Evolutionary conservation across 2,329 filamentous ascomycete genomes (phyloP), one percentile per base, ranked within the genome.

Genomic region (Cordyceps farinosa): DNA sequence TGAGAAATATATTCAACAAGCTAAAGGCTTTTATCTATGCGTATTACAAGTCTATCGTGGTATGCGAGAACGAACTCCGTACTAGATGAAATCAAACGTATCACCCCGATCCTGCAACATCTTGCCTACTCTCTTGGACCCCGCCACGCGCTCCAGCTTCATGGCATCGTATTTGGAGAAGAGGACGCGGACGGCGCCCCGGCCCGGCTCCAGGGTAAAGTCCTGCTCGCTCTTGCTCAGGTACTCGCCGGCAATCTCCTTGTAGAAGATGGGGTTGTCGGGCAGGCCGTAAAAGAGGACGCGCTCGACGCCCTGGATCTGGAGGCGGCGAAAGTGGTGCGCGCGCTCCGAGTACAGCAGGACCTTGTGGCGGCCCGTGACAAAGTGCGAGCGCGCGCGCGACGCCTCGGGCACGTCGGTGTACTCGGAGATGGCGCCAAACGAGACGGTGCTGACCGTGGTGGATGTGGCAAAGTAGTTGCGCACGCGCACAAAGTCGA

Each of bases 301-400:
- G 47, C 88, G 83, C 74, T 88, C 88, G 15, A 95, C 92, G 29
- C 95, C 95, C 42, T 87, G 84, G 61, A 99, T 82, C 68, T 86
- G 84, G 72, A 95, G 92, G n/a, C 95, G 84, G 56, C 92, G 87
- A 81, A 98, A 98, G 76, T 99, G 95, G 76, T 99, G 95, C n/a
- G 93, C 91, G 64, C 95, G 88, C 74, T 96, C 94, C 2, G 93
- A 96, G 77, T 98, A 99, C 17, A 99, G 80, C 45, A 99, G 77
- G 22, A 98, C 84, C 27, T 87, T 87, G 73, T 97, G 90, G 17
- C 92, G 84, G 5, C 93, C 95, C 45, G 81, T 90, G 67, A 92
- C 79, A 76, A 99, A 98, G 73, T 97, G 91, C 13, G 90, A 93
- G 30, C 94, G 84, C 9, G 94, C 92, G 45, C 94, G 87, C 48